Evolutionary conservation across 2,329 filamentous ascomycete species (phyloP).

Genomic region (Bipolaris victoriae): DNA sequence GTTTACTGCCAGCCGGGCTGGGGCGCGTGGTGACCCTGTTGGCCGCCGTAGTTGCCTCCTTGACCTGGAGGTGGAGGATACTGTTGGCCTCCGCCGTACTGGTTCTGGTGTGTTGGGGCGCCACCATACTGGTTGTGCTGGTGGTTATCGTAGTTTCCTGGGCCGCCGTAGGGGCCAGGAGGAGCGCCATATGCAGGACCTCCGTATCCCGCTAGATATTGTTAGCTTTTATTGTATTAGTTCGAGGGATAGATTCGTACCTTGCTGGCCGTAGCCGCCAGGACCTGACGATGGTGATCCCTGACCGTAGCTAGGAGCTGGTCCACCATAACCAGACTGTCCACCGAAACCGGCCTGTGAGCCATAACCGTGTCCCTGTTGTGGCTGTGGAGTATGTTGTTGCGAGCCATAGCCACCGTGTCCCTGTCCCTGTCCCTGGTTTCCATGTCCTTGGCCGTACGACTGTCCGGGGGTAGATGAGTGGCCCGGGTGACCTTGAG

Average conservation of each 20-base stretch:
- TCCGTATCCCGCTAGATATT: constrained; percentile 37
- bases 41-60: constrained; percentile 19
- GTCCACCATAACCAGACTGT: constrained; percentile 27
- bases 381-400: constrained; percentile 18
- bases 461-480: constrained; percentile 28
- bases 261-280: constrained; percentile 36
- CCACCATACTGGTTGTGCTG: constrained; percentile 37
- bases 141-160: constrained; percentile 40
- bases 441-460: constrained; percentile 21
- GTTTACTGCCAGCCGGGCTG: constrained; percentile 36
- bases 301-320: constrained; percentile 11
- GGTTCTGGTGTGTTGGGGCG: constrained; percentile 20
- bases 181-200: constrained; percentile 35
- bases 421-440: constrained; percentile 13
- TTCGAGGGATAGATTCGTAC: constrained; percentile 5
- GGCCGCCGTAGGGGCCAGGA: constrained; percentile 33
- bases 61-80: constrained; percentile 27
- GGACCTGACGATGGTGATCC: constrained; percentile 15
- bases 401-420: constrained; percentile 20
- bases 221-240: constrained; percentile 7
- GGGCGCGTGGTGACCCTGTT: constrained; percentile 17
- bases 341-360: constrained; percentile 34
- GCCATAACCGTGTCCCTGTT: constrained; percentile 24
- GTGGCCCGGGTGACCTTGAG: constrained; percentile 30
- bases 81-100: constrained; percentile 23